Evolutionary conservation across 352 stramenopile species (phyloP).

Genomic region (Phytophthora europaea): DNA sequence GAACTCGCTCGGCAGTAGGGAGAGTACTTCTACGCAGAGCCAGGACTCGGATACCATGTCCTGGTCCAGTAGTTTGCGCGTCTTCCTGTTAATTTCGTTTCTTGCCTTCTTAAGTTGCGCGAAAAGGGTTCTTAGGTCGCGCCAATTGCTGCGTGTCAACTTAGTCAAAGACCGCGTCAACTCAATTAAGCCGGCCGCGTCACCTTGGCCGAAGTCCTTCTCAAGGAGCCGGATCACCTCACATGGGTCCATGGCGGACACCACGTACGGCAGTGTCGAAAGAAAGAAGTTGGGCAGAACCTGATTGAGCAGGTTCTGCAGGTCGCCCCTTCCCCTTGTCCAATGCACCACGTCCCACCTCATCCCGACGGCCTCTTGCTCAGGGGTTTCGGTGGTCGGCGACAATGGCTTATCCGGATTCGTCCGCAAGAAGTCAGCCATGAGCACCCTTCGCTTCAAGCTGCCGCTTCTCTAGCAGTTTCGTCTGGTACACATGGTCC

Average conservation of each 20-base stretch:
- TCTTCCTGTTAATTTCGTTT: conserved; percentile 28
- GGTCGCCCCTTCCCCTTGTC: neutral
- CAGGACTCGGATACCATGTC: conserved; percentile 8
- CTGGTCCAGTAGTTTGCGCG: neutral
- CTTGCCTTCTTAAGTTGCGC: conserved; percentile 14
- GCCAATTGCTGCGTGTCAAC: neutral
- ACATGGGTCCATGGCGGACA: conserved; percentile 25
- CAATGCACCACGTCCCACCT: conserved; percentile 17
- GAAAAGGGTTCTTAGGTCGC: too few species aligned
- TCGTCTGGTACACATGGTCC: conserved; percentile 23
- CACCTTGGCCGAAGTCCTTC: conserved; percentile 13
- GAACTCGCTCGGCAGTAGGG: too few species aligned
- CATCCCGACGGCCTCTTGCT: neutral
- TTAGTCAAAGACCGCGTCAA: neutral
- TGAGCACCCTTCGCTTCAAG: conserved; percentile 13
- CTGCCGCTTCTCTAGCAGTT: conserved; percentile 24
- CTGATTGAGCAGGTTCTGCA: conserved; percentile 30
- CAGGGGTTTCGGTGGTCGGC: too few species aligned
- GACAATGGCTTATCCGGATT: too few species aligned
- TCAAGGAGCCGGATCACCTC: conserved; percentile 11
- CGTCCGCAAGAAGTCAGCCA: conserved; percentile 14
- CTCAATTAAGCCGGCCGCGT: conserved; percentile 6
- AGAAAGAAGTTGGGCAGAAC: conserved; percentile 20
- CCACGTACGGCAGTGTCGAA: conserved; percentile 3
- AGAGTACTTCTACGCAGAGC: conserved; percentile 15